phyloP scores from a whole-genome alignment of 139 green algal species.

The Nannochloris sp. region DNA sequence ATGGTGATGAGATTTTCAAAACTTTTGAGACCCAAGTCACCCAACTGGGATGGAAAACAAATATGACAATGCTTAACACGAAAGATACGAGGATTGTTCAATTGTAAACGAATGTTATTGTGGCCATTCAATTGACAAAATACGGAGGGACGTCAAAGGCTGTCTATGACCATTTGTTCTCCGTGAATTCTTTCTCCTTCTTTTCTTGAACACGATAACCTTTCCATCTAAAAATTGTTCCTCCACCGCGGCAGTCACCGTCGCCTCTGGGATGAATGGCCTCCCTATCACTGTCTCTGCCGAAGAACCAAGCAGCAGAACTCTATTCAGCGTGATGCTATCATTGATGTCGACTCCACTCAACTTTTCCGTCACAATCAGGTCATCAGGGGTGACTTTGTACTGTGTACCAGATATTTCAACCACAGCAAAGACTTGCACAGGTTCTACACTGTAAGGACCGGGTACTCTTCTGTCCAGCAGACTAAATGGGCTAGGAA shows the following conservation, averaged over 20 bases:
- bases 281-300: constrained; percentile 54
- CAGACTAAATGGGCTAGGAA: background rate
- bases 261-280: constrained; percentile 36
- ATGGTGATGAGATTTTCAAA: constrained; percentile 24
- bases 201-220: constrained; percentile 80
- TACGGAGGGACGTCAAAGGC: constrained; percentile 32
- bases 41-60: constrained; percentile 48
- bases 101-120: background rate
- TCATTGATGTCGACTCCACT: constrained; percentile 46
- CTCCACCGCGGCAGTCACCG: constrained; percentile 43
- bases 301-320: constrained; percentile 47
- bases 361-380: constrained; percentile 58
- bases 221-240: constrained; percentile 73
- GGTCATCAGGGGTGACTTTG: constrained; percentile 55
- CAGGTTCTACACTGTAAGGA: constrained; percentile 14
- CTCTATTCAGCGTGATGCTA: constrained; percentile 33
- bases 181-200: constrained; percentile 70
- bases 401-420: constrained; percentile 56
- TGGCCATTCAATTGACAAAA: constrained; percentile 12
- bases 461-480: background rate
- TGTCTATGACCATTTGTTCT: constrained; percentile 53
- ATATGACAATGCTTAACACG: constrained; percentile 61
- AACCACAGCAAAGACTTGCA: constrained; percentile 51
- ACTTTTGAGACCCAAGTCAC: constrained; percentile 47
- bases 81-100: constrained; percentile 37